These are phyloP conservation scores for Phoenix roebelenii DNA, from an alignment of 176 grass and related monocot genomes.

Conservation along the genomic window DNA sequence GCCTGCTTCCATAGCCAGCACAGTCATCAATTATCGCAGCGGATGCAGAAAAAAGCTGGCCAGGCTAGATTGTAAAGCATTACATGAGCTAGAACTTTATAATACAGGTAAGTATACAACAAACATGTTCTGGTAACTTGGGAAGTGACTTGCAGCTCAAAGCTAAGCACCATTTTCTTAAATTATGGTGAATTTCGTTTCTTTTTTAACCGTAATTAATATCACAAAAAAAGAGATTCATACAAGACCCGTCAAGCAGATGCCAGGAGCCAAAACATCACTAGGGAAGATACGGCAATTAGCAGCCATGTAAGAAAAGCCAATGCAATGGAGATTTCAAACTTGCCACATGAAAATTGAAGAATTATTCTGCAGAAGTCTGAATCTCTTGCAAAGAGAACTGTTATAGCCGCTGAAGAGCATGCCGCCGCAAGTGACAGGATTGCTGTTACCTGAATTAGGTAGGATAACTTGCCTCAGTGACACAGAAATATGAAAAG, in stretches of 20 bases:
- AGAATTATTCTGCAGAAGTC: slow-evolving; percentile 46
- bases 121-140: no score
- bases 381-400: slow-evolving; percentile 61
- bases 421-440: slow-evolving; percentile 75
- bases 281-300: slow-evolving; percentile 48
- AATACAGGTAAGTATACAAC: no score
- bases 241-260: slow-evolving; percentile 45
- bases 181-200: not conserved
- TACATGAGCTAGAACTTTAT: no score
- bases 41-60: no score
- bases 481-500: no score
- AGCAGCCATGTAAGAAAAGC: slow-evolving; percentile 71
- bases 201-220: slow-evolving; percentile 5
- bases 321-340: slow-evolving; percentile 56
- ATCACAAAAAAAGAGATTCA: slow-evolving; percentile 7
- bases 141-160: no score
- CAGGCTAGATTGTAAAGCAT: no score
- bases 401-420: slow-evolving; percentile 68
- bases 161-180: no score
- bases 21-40: no score
- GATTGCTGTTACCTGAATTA: slow-evolving; percentile 53
- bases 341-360: slow-evolving; percentile 51
- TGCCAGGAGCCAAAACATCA: slow-evolving; percentile 79
- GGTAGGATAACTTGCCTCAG: not conserved
- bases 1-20: no score